Evolutionary conservation across 1,284 basidiomycete species (phyloP).

Genomic region (Rhodotorula sp.): DNA sequence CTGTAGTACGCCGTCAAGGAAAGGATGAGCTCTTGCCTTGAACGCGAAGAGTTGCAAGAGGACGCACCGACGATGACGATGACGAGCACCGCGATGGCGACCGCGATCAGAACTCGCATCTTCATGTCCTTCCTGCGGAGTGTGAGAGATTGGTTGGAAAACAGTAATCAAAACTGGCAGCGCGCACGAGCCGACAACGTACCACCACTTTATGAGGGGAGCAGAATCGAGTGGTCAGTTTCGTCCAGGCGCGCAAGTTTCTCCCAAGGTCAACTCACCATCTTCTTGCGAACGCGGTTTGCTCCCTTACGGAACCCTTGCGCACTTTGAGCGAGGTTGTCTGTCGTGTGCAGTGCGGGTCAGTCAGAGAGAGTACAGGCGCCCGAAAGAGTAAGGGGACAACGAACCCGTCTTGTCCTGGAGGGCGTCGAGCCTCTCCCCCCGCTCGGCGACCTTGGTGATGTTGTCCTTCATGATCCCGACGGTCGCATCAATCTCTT

Average conservation of each 20-base stretch:
- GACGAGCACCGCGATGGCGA: constrained; percentile 81
- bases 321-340: constrained; percentile 96
- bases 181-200: constrained; percentile 4
- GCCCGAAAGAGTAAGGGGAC: not conserved
- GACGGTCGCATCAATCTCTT: constrained; percentile 91
- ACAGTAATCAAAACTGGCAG: constrained; percentile 4
- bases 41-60: too few relatives aligned
- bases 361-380: not conserved
- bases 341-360: constrained; percentile 53
- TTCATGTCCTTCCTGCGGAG: constrained; percentile 88
- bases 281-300: constrained; percentile 83
- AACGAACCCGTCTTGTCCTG: constrained; percentile 94
- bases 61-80: constrained; percentile 75
- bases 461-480: constrained; percentile 98
- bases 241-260: not conserved
- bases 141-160: not conserved
- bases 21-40: not conserved
- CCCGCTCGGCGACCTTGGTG: constrained; percentile 90
- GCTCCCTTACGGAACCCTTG: constrained; percentile 97
- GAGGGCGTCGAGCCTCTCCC: constrained; percentile 87
- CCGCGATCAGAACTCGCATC: constrained; percentile 87
- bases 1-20: constrained; percentile 9
- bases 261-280: constrained; percentile 19
- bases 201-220: constrained; percentile 33
- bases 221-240: not conserved